Conservation (phyloP, 139 green algal genomes). For the Chloropicon primus region DNA sequence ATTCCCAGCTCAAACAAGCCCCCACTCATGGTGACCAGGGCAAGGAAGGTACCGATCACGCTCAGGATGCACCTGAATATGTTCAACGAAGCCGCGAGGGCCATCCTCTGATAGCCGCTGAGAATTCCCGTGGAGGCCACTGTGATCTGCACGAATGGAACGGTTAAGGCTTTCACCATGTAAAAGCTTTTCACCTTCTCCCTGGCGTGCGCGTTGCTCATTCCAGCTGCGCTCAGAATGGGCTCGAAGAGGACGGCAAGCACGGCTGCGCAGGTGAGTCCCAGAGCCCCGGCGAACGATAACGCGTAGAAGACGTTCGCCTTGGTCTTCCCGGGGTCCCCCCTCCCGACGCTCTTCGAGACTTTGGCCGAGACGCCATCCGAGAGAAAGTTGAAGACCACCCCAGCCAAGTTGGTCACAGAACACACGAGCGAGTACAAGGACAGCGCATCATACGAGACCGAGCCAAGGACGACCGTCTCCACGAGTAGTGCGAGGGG, state of each 20-base stretch:
- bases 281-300: background rate
- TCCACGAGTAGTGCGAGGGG: background rate
- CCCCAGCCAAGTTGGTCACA: constrained; percentile 26
- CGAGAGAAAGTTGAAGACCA: constrained; percentile 49
- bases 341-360: constrained; percentile 24
- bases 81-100: constrained; percentile 28
- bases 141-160: constrained; percentile 34
- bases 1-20: constrained; percentile 14
- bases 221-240: background rate
- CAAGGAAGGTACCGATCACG: constrained; percentile 22
- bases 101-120: constrained; percentile 29
- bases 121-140: constrained; percentile 37
- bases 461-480: background rate
- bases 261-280: background rate
- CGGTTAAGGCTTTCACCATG: constrained; percentile 13
- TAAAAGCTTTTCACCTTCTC: constrained; percentile 23
- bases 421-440: background rate
- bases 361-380: constrained; percentile 42
- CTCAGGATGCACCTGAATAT: constrained; percentile 28
- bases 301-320: background rate
- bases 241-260: background rate
- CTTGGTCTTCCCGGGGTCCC: background rate
- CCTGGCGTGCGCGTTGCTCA: constrained; percentile 13
- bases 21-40: constrained; percentile 25
- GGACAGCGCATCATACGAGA: background rate